Conservation (phyloP, 768 basidiomycete genomes). For the Neoboletus subvelutipes region DNA sequence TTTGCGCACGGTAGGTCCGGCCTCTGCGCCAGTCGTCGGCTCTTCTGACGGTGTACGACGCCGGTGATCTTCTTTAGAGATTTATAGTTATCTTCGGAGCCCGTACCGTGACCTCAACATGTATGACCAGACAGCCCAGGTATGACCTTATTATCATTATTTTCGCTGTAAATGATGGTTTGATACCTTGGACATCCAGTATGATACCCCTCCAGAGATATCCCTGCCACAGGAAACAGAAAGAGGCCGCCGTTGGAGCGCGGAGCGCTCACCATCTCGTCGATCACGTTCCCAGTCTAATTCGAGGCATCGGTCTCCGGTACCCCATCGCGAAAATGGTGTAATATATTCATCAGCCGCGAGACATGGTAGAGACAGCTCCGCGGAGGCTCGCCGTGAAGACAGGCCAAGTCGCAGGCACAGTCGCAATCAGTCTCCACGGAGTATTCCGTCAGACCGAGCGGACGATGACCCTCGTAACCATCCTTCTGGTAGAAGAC, state of each 20-base stretch:
- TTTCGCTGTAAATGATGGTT: background rate
- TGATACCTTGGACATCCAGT: constrained; percentile 40
- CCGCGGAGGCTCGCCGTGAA: constrained; percentile 7
- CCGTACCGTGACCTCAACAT: constrained; percentile 81
- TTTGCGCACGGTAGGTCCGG: constrained; percentile 81
- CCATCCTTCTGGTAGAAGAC: background rate
- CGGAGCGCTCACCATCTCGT: constrained; percentile 19
- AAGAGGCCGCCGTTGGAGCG: constrained; percentile 30
- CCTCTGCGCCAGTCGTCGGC: background rate
- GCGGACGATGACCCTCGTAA: constrained; percentile 2
- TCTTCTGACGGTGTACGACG: background rate
- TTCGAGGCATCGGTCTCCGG: constrained; percentile 24
- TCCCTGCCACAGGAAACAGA: constrained; percentile 35
- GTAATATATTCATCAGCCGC: background rate
- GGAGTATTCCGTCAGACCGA: background rate
- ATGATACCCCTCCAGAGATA: constrained; percentile 50
- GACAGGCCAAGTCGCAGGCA: constrained; percentile 1
- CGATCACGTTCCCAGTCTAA: constrained; percentile 29
- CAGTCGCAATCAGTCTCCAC: constrained; percentile 4
- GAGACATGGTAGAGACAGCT: constrained; percentile 1
- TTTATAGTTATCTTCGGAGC: constrained; percentile 86
- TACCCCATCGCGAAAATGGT: constrained; percentile 5
- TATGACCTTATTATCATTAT: constrained; percentile 28
- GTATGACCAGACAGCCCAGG: constrained; percentile 85
- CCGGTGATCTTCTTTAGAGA: constrained; percentile 47